Percentiles rank a stretch among this genome's conserved stretches.
phyloP scores from a whole-genome alignment of 2,329 filamentous ascomycete species.

The Pezicula carpinea region DNA sequence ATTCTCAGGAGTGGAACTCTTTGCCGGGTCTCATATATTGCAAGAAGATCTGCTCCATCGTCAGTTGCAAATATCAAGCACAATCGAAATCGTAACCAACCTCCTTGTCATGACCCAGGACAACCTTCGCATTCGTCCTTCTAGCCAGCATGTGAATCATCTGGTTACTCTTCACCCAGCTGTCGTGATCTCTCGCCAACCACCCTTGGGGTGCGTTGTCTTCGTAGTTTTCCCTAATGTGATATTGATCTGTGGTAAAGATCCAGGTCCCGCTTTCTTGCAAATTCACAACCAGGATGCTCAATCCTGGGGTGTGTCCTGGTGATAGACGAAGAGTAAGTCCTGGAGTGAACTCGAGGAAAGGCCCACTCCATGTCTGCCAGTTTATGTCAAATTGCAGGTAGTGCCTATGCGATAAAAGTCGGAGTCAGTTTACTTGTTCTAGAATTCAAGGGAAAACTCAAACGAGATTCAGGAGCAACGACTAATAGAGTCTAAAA shows the following conservation, averaged over 20 bases:
- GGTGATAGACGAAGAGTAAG: slow-evolving; percentile 14
- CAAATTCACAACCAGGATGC: slow-evolving; percentile 3
- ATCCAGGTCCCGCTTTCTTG: slow-evolving; percentile 28
- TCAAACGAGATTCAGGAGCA: no score
- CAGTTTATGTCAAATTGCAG: slow-evolving; percentile 32
- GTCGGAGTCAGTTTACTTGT: no score
- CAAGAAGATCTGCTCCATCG: no score
- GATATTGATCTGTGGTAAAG: slow-evolving; percentile 35
- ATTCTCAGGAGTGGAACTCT: no score
- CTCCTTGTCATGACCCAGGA: slow-evolving; percentile 29
- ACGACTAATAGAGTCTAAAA: no score
- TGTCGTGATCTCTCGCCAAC: slow-evolving; percentile 31
- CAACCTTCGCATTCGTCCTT: slow-evolving; percentile 26
- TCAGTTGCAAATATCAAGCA: no score
- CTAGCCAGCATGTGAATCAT: slow-evolving; percentile 28
- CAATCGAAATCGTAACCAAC: no score
- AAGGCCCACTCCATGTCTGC: slow-evolving; percentile 30
- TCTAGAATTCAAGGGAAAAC: no score
- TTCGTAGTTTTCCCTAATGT: slow-evolving; percentile 34
- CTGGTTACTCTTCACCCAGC: slow-evolving; percentile 30
- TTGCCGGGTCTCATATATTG: no score
- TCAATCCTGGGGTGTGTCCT: slow-evolving; percentile 4
- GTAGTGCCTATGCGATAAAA: no score
- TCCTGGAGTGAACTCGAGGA: slow-evolving; percentile 31
- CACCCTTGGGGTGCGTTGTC: slow-evolving; percentile 29